Evolutionary conservation across 2,329 filamentous ascomycete genomes (phyloP).

Genomic region (Monosporascus sp.): DNA sequence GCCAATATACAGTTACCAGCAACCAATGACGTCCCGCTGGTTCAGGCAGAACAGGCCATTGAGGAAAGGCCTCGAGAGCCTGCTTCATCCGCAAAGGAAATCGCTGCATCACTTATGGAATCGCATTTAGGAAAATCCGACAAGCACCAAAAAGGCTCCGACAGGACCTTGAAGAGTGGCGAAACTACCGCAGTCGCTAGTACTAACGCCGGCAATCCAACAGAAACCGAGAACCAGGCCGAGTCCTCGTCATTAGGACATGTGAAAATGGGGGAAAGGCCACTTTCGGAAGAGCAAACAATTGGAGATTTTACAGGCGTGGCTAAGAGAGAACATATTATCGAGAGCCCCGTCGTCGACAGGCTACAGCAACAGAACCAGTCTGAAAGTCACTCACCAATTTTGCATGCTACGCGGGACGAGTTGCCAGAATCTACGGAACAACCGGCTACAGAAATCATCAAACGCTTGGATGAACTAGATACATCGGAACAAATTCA

Average conservation of each 20-base stretch:
- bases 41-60: constrained; percentile 1
- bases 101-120: constrained; percentile 20
- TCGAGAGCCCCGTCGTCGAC: constrained; percentile 37
- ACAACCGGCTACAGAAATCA: constrained; percentile 15
- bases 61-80: constrained; percentile 2
- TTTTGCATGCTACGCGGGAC: constrained; percentile 2
- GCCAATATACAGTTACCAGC: neutral
- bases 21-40: neutral
- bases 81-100: constrained; percentile 12
- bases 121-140: constrained; percentile 5
- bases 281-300: neutral
- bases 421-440: constrained; percentile 6
- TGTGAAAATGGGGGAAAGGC: neutral
- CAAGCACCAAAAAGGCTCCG: constrained; percentile 6
- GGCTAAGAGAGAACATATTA: constrained; percentile 20
- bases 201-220: constrained; percentile 4
- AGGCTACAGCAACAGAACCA: constrained; percentile 9
- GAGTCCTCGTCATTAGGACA: constrained; percentile 3
- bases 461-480: constrained; percentile 21
- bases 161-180: constrained; percentile 5
- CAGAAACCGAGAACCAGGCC: constrained; percentile 8
- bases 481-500: constrained; percentile 21
- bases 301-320: neutral
- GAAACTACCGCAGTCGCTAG: constrained; percentile 17
- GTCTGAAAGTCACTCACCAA: constrained; percentile 4